A percentile compares a stretch with the other conserved stretches of the same genome.
Conservation (phyloP, 768 basidiomycete species). For the Tylopilus sp. region DNA sequence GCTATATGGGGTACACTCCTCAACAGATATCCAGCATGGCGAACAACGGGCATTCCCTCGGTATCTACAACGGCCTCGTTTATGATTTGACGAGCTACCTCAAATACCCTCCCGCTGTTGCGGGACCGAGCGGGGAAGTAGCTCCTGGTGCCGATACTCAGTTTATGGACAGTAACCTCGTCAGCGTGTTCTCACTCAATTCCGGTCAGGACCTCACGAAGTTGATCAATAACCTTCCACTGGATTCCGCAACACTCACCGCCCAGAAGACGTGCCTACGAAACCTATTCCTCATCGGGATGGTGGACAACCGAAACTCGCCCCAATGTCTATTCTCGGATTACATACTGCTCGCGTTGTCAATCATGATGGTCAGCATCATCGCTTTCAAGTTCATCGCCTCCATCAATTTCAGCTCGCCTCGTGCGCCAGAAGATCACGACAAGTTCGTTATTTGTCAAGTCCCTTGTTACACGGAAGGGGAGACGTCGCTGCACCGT, state of each 20-base stretch:
- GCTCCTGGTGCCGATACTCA: slow-evolving; percentile 42
- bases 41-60: slow-evolving; percentile 58
- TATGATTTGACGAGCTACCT: slow-evolving; percentile 88
- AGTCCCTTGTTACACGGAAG: slow-evolving; percentile 98
- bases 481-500: slow-evolving; percentile 74
- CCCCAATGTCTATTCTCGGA: slow-evolving; percentile 89
- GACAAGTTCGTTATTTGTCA: slow-evolving; percentile 98
- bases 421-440: slow-evolving; percentile 87
- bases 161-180: slow-evolving; percentile 71
- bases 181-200: slow-evolving; percentile 72
- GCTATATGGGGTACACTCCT: slow-evolving; percentile 83
- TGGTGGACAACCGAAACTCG: slow-evolving; percentile 88
- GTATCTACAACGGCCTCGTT: slow-evolving; percentile 81
- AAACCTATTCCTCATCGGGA: slow-evolving; percentile 89
- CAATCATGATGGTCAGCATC: slow-evolving; percentile 88
- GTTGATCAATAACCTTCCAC: slow-evolving; percentile 54
- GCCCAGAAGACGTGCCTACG: slow-evolving; percentile 86
- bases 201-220: slow-evolving; percentile 84
- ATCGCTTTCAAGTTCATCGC: slow-evolving; percentile 97
- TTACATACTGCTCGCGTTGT: slow-evolving; percentile 87
- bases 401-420: slow-evolving; percentile 76
- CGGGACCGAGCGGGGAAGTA: slow-evolving; percentile 46
- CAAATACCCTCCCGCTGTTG: slow-evolving; percentile 57
- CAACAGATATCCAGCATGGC: slow-evolving; percentile 74
- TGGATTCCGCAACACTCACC: slow-evolving; percentile 57